These are phyloP conservation scores for Phylloporus sp. DNA, from an alignment of 768 basidiomycete species.

Conservation along the genomic window DNA sequence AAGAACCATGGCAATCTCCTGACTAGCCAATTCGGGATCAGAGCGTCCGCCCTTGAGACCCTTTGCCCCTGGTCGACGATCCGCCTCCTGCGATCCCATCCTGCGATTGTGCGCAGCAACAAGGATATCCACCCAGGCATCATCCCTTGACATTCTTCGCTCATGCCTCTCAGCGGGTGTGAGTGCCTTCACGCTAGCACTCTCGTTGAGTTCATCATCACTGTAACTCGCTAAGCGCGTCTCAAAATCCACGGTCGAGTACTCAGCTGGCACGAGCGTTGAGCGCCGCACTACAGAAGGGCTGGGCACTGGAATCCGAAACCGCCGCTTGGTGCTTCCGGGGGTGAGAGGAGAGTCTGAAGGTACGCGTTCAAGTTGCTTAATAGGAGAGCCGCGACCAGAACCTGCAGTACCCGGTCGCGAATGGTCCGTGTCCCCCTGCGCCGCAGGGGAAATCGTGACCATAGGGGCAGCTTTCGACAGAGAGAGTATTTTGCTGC, in stretches of 20 bases:
- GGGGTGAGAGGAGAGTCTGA: slow-evolving; percentile 30
- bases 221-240: slow-evolving; percentile 68
- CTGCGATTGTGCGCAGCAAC: slow-evolving; percentile 56
- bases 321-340: slow-evolving; percentile 41
- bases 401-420: slow-evolving; percentile 24
- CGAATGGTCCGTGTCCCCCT: slow-evolving; percentile 34
- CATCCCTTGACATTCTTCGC: slow-evolving; percentile 49
- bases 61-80: slow-evolving; percentile 27
- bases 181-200: slow-evolving; percentile 34
- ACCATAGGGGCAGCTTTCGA: slow-evolving; percentile 26
- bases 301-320: slow-evolving; percentile 59
- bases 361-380: slow-evolving; percentile 22
- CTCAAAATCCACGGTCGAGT: slow-evolving; percentile 79
- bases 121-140: slow-evolving; percentile 87
- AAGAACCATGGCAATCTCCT: slow-evolving; percentile 70
- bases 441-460: slow-evolving; percentile 21
- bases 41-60: slow-evolving; percentile 35
- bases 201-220: slow-evolving; percentile 43
- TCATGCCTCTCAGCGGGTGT: slow-evolving; percentile 43
- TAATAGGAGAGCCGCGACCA: slow-evolving; percentile 11
- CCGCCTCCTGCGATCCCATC: slow-evolving; percentile 54
- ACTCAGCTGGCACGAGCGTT: slow-evolving; percentile 65
- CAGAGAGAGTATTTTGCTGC: slow-evolving; percentile 38
- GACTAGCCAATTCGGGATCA: slow-evolving; percentile 70
- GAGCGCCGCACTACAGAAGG: slow-evolving; percentile 47